Evolutionary conservation across 768 basidiomycete species (phyloP), one percentile per base, ranked within the genome.

Genomic region (Calocera cornea): DNA sequence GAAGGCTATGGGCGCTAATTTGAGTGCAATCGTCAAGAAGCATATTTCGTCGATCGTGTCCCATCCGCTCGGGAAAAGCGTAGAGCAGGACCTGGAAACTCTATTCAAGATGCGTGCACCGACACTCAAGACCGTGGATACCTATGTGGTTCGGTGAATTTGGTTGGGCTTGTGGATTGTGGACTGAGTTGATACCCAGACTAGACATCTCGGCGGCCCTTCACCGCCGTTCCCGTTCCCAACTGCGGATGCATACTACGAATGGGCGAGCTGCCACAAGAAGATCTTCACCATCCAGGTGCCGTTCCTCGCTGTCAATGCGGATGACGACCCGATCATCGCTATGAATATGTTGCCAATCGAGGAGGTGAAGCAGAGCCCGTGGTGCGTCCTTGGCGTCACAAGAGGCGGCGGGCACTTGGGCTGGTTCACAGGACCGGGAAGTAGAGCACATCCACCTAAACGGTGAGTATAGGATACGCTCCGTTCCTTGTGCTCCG

Each of bases 261-360:
- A 74, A 65, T 80, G 80, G 72, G 79, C 80, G 5, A 86, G 89
- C 5, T 87, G 84, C 72, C 84, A 89, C 75, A 74, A 84, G 41
- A 78, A 84, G 64, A 76, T 91, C 31, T 75, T 76, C 66, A 77
- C 82, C 67, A 81, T 93, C 70, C 80, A 78, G 49, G 84, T 92
- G 34, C 92, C 92, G 16, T 87, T 86, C 75, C 81, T 94, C 8
- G 83, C 86, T 5, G 81, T 92, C 68, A 89, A 87, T 72, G 82
- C 90, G 19, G 82, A 81, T 27, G 88, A 92, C 74, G 90, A 92
- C 75, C 90, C 90, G 22, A 82, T 92, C 44, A 85, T 90, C 80
- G 79, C 67, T 80, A 79, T 29, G 84, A 83, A 70, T 79, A 78
- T 3, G 49, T 72, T 65, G 29, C 74, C 75, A 7, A 60, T 70